phyloP scores from a whole-genome alignment of 2,329 filamentous ascomycete genomes.

The Penicillium sp. region DNA sequence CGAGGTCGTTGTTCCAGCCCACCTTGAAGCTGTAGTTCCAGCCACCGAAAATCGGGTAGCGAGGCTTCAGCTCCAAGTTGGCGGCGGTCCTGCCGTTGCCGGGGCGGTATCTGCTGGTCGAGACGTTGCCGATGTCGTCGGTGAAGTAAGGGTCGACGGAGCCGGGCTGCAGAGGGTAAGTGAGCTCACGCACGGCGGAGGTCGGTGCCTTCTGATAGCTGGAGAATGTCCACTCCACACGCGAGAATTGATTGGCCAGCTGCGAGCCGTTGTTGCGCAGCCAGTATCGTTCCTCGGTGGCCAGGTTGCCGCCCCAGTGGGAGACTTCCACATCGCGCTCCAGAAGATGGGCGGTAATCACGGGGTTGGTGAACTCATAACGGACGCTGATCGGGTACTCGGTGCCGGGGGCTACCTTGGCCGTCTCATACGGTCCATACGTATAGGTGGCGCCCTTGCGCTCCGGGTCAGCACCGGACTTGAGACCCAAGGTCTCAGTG shows the following conservation, averaged over 20 bases:
- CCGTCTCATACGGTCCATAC: constrained; percentile 76
- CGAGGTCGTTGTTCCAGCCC: constrained; percentile 87
- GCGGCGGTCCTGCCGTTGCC: constrained; percentile 47
- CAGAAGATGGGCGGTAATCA: constrained; percentile 70
- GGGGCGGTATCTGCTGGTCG: constrained; percentile 77
- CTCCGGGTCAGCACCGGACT: constrained; percentile 63
- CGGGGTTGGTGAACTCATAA: constrained; percentile 91
- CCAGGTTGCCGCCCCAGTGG: constrained; percentile 96
- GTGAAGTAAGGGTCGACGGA: constrained; percentile 88
- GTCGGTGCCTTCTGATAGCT: constrained; percentile 72
- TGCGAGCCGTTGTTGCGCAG: constrained; percentile 81
- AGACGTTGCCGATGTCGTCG: constrained; percentile 94
- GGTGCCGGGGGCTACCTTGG: constrained; percentile 69
- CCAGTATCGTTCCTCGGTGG: constrained; percentile 89
- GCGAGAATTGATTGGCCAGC: constrained; percentile 65
- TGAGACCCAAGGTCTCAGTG: constrained; percentile 62
- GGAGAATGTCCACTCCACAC: constrained; percentile 68
- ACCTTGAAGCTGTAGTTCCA: constrained; percentile 98
- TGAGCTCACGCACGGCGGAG: constrained; percentile 74
- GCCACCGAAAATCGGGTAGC: constrained; percentile 92
- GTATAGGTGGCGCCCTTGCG: constrained; percentile 80
- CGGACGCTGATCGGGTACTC: constrained; percentile 68
- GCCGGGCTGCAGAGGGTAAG: constrained; percentile 71
- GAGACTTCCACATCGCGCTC: constrained; percentile 93
- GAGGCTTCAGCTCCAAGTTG: constrained; percentile 80